Base-by-base conservation (phyloP, 2,329 filamentous ascomycete genomes). In the Exophiala bonariae region DNA sequence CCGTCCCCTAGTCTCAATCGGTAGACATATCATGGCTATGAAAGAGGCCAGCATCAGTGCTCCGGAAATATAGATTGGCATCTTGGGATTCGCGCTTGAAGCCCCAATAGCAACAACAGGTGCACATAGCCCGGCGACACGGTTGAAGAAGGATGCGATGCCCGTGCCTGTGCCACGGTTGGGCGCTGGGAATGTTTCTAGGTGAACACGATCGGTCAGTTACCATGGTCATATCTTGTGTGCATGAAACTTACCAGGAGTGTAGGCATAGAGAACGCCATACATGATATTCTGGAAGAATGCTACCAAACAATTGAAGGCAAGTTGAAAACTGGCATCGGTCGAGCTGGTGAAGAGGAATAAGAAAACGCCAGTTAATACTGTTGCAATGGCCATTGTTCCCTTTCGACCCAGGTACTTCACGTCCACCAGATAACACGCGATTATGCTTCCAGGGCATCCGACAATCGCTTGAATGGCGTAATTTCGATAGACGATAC, bases 111-210 rank as follows among this genome's bases (percentile, higher is more conserved):
- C 52, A 22, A 55, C 44, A 11, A 54, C 22, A 17, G 69, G 69
- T 30, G 87, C 86, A 82, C 91, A 87, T 55, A 92, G 85, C 1
- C 87, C 87, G 63, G 89, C 89, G 0, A 91, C 68, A 0, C 87
- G 76, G 61, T 91, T 92, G 43, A 83, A 81, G 1, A 81, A 83
- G 3, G 86, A 86, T 0, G 86, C 83, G 35, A 91, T 66, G 0
- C 86, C 87, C 63, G 90, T 92, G 0, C 87, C 87, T 0, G 87
- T 91, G 0, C 87, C 87, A 0, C 87, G 75, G 60, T 89, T 82
- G 40, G 86, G 86, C 0, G 87, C 89, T 0, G 85, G 82, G 59
- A 91, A 91, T 31, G 89, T 75, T 60, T 90, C 87, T 0, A 87
- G 87, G 2, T 16, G 7, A 35, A n/a, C n/a, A 9, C 9, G 33